Evolutionary conservation across 1,284 basidiomycete species (phyloP).

Genomic region (Singerocomus inundabilis): DNA sequence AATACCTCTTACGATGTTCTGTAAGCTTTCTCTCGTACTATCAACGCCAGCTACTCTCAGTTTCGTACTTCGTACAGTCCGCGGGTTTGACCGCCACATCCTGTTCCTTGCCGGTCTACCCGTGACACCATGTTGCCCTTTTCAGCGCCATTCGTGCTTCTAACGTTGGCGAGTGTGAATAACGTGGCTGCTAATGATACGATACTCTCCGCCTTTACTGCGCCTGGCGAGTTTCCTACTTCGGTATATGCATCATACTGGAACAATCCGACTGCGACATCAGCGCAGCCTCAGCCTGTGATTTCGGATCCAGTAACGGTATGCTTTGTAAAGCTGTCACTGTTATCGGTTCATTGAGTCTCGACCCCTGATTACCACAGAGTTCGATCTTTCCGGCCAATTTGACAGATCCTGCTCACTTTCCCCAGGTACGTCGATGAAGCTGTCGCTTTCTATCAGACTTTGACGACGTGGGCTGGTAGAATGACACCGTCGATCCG

Average conservation of each 20-base stretch:
- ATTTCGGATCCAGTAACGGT: constrained; percentile 65
- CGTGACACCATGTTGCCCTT: constrained; percentile 19
- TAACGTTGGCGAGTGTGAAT: constrained; percentile 10
- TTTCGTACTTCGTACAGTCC: too few species aligned
- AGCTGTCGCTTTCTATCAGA: constrained; percentile 3
- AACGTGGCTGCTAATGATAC: constrained; percentile 11
- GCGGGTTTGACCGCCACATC: too few species aligned
- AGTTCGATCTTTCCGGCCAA: constrained; percentile 51
- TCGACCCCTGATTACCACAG: constrained; percentile 36
- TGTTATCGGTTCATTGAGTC: not conserved
- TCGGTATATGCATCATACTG: constrained; percentile 60
- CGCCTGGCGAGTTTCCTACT: constrained; percentile 60
- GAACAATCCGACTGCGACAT: constrained; percentile 65
- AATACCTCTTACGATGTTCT: too few species aligned
- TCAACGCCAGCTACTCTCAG: too few species aligned
- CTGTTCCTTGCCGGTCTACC: too few species aligned
- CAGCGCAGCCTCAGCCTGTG: constrained; percentile 64
- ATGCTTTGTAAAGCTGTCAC: constrained; percentile 21
- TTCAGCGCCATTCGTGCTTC: constrained; percentile 8
- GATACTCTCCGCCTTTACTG: constrained; percentile 47
- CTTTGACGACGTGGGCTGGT: not conserved
- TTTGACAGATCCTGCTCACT: constrained; percentile 59
- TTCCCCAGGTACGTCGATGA: constrained; percentile 41
- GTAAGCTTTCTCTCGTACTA: too few species aligned
- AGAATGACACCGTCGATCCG: constrained; percentile 60